These are phyloP conservation scores for Davidsoniella virescens DNA, from an alignment of 2,329 filamentous ascomycete genomes.

Conservation along the genomic window DNA sequence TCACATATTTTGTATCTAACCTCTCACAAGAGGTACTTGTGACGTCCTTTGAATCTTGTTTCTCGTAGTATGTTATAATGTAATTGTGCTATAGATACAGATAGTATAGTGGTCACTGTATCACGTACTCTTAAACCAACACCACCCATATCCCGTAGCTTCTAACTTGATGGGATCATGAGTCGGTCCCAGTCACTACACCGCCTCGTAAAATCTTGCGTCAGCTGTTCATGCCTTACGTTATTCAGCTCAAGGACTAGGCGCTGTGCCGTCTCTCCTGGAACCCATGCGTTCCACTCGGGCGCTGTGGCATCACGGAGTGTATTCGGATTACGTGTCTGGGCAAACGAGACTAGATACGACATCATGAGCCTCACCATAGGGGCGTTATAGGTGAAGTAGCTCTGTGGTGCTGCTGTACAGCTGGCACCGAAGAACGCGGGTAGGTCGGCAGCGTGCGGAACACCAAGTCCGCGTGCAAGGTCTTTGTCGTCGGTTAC, in stretches of 20 bases:
- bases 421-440: slow-evolving; percentile 31
- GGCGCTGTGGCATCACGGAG: slow-evolving; percentile 21
- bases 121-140: too few species aligned
- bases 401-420: slow-evolving; percentile 21
- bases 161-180: too few species aligned
- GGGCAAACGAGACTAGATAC: slow-evolving; percentile 35
- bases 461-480: slow-evolving; percentile 28
- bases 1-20: too few species aligned
- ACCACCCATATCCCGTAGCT: too few species aligned
- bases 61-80: too few species aligned
- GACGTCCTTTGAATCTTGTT: too few species aligned
- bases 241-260: slow-evolving; percentile 24
- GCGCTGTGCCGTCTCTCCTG: slow-evolving; percentile 15
- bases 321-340: slow-evolving; percentile 28
- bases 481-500: slow-evolving; percentile 25
- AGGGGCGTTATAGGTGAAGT: slow-evolving; percentile 27
- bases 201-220: too few species aligned
- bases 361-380: slow-evolving; percentile 31
- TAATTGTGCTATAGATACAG: too few species aligned
- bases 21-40: too few species aligned
- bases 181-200: too few species aligned
- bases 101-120: too few species aligned
- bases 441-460: slow-evolving; percentile 30
- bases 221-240: slow-evolving; percentile 22
- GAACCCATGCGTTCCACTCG: slow-evolving; percentile 27